Base-by-base conservation (phyloP, 1,139 yeast genomes). In the Candida gigantensis region DNA sequence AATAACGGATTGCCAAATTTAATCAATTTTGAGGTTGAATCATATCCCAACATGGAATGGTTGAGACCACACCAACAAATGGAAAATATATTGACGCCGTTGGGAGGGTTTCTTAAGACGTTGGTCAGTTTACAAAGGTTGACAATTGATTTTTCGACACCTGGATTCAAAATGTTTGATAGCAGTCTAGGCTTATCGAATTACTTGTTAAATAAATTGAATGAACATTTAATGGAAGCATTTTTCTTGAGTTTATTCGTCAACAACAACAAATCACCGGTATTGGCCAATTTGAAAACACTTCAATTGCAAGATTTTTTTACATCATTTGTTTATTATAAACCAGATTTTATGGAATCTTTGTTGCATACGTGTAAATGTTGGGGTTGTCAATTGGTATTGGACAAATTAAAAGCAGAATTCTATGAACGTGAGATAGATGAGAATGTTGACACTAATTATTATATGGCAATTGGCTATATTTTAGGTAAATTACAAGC, bases 111-210 rank as follows among this genome's bases (percentile, higher is more conserved):
- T 37, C 44, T 65, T 14, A 51, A 53, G 29, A 49, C 64, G 1
- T 51, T 66, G 34, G 25, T 31, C 5, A 53, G 44, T 18, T 43
- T 66, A 24, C 29, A 50, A 5, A 44, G 62, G 23, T 45, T 67
- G 16, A 51, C 60, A 0, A 53, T 66, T 33, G 71, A 65, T 43
- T 64, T 65, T 39, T 54, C 66, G 2, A 64, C 71, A 0, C 68
- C 68, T 1, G 68, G 69, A 5, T 65, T 63, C 44, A 67, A 67
- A 44, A 67, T 65, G 70, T 65, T 65, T 49, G 70, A 60, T 37
- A 51, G 49, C 37, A 53, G 52, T 24, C 52, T 57, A 50, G 62
- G 60, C 10, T 55, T 65, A 61, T 52, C 66, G 5, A 58, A 64
- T 19, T 21, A 35, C 15, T 44, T 58, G 11, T 50, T 66, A 36